phyloP scores from a whole-genome alignment of 2,329 filamentous ascomycete genomes.

The Nigrospora osmanthi region DNA sequence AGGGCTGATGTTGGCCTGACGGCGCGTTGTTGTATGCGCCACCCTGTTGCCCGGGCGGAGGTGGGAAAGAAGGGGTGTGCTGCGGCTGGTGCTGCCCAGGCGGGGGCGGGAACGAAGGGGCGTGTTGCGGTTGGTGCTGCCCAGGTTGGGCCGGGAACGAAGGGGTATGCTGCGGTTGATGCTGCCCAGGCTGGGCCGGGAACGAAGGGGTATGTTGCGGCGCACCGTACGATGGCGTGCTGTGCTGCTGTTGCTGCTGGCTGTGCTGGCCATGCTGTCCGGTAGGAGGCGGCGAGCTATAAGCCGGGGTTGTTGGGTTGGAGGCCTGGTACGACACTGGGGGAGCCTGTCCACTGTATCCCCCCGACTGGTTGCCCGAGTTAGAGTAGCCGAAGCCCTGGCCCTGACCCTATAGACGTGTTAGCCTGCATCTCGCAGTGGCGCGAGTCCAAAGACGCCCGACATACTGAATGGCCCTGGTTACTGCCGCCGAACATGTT shows the following conservation, averaged over 20 bases:
- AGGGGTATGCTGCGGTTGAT: constrained; percentile 12
- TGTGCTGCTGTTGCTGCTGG: constrained; percentile 1
- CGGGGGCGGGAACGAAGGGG: constrained; percentile 12
- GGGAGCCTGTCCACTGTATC: constrained; percentile 57
- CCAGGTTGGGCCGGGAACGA: constrained; percentile 11
- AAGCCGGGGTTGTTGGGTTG: constrained; percentile 16
- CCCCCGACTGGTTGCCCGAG: constrained; percentile 37
- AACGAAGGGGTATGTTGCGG: constrained; percentile 9
- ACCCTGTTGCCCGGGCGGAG: constrained; percentile 15
- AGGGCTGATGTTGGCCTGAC: constrained; percentile 10
- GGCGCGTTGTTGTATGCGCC: constrained; percentile 12
- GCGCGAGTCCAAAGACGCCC: background rate
- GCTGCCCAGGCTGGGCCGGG: constrained; percentile 9
- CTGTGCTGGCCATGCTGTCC: constrained; percentile 13
- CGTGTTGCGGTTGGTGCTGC: constrained; percentile 11
- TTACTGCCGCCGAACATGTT: constrained; percentile 43
- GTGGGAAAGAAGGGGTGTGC: constrained; percentile 10
- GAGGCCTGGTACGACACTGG: constrained; percentile 50
- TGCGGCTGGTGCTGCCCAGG: constrained; percentile 12
- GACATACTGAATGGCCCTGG: constrained; percentile 29
- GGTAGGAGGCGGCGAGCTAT: constrained; percentile 18
- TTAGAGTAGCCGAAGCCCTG: constrained; percentile 59
- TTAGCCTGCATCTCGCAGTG: constrained; percentile 8
- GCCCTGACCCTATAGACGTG: constrained; percentile 24
- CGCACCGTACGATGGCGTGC: constrained; percentile 10